Evolutionary conservation across 345 rosid species (phyloP).

Genomic region (Gossypium stocksii): DNA sequence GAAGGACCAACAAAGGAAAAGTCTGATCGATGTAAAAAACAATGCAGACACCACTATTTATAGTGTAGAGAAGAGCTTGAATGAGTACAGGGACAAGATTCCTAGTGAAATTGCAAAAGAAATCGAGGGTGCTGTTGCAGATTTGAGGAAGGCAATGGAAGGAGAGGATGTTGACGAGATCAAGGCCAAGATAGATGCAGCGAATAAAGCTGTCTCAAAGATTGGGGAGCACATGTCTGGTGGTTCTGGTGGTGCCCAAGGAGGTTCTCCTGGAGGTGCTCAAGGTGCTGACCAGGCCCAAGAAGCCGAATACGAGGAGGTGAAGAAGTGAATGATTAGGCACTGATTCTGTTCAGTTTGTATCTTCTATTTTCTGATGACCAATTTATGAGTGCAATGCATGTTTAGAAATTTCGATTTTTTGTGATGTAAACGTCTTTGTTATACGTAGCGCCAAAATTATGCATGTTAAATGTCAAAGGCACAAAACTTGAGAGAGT

Average conservation of each 20-base stretch:
- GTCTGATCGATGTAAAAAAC: constrained; percentile 65
- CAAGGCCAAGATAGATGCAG: constrained; percentile 67
- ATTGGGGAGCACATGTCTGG: constrained; percentile 84
- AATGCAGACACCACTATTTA: constrained; percentile 74
- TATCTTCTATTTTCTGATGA: neutral
- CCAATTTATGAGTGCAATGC: too few relatives aligned
- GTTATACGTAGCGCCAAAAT: too few relatives aligned
- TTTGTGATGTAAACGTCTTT: too few relatives aligned
- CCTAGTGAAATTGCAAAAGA: constrained; percentile 65
- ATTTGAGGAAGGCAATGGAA: constrained; percentile 51
- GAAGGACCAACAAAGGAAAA: constrained; percentile 71
- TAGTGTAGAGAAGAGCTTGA: constrained; percentile 82
- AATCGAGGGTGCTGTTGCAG: constrained; percentile 66
- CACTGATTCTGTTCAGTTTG: neutral
- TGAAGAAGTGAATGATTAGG: constrained; percentile 42
- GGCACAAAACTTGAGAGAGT: too few relatives aligned
- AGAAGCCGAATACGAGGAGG: constrained; percentile 91
- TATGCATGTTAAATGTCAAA: too few relatives aligned
- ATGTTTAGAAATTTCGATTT: too few relatives aligned
- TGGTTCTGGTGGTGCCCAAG: constrained; percentile 37
- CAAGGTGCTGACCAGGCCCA: constrained; percentile 67
- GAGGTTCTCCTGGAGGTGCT: constrained; percentile 48
- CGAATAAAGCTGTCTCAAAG: constrained; percentile 86
- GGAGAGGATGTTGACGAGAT: constrained; percentile 63
- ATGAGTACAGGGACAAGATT: constrained; percentile 76